These are phyloP conservation scores for Moricandia moricandioides DNA, from an alignment of 345 rosid genomes.

Conservation along the genomic window DNA sequence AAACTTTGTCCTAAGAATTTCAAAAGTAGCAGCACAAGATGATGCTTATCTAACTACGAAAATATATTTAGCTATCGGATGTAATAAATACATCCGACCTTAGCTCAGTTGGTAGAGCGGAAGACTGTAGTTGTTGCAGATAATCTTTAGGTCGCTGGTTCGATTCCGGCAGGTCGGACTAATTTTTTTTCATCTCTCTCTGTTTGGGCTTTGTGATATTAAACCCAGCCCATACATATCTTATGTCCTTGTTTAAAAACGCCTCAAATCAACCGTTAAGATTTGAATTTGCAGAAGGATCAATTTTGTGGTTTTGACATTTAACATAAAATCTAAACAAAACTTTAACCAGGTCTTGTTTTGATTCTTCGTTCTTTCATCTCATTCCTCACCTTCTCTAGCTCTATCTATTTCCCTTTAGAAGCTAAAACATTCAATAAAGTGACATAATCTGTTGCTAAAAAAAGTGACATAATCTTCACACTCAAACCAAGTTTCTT, in stretches of 20 bases:
- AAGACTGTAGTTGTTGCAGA: conserved; percentile 63
- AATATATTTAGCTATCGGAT: no score
- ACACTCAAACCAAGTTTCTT: conserved; percentile 17
- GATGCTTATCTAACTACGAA: no score
- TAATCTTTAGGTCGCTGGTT: conserved; percentile 34
- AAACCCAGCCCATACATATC: neutral
- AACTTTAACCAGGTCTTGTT: conserved; percentile 31
- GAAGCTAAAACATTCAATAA: no score
- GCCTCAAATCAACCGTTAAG: neutral
- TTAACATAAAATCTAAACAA: conserved; percentile 14
- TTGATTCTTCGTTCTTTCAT: conserved; percentile 31
- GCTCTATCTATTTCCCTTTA: conserved; percentile 55
- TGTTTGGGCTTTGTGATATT: conserved; percentile 7
- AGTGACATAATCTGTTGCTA: no score
- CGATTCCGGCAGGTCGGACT: conserved; percentile 28
- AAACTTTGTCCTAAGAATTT: neutral
- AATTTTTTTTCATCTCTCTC: neutral
- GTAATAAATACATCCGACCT: conserved; percentile 45
- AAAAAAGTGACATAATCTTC: conserved; percentile 56
- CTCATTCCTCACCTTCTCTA: conserved; percentile 43
- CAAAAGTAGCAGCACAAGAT: neutral
- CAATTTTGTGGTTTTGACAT: conserved; percentile 15
- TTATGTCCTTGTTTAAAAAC: neutral
- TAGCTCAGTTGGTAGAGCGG: conserved; percentile 98
- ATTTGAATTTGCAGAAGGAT: neutral